Evolutionary conservation across 2,329 filamentous ascomycete species (phyloP), one percentile per base, ranked within the genome.

Genomic region (Curvularia sp.): DNA sequence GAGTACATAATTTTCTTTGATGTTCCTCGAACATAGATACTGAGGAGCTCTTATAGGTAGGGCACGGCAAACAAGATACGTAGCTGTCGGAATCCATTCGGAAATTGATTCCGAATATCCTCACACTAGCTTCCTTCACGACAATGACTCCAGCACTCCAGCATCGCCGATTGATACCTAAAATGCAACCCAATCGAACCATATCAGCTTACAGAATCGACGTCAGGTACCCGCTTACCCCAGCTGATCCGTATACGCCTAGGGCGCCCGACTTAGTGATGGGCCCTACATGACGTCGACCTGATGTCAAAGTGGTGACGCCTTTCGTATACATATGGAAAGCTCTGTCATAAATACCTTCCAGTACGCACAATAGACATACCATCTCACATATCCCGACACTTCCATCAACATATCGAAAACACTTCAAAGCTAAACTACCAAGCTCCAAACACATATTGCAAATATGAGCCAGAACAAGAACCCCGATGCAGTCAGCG

Each of bases 401-500:
- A 25, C 7, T 23, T 30, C 18, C 12, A 46, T 19, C 6, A 19
- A 13, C 3, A 1, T 19, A 15, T 47, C 12, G 9, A 13, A 15
- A n/a, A 36, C 4, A 36, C 18, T 15, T 36, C 34, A 36, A 36
- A 36, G 32, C n/a, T 15, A 1, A 41, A 41, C 23, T n/a, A 39
- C 19, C 19, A 36, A 30, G 45, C 5, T 36, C 3, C 36, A 57
- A 53, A 39, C 34, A 23, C 59, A 77, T 41, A 62, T 30, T n/a
- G 82, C 83, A 79, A 81, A 78, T 49, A 76, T 78, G 63, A 71
- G 65, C 53, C 63, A 65, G 49, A 87, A 87, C 73, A 71, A 63
- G 51, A 87, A 87, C 73, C 71, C 81, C 42, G 80, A 87, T 23
- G 81, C 85, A 27, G 75, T 87, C 58, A 79, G 77, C 65, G 80